phyloP scores from a whole-genome alignment of 1,284 basidiomycete species.

The Malassezia vespertilionis region DNA sequence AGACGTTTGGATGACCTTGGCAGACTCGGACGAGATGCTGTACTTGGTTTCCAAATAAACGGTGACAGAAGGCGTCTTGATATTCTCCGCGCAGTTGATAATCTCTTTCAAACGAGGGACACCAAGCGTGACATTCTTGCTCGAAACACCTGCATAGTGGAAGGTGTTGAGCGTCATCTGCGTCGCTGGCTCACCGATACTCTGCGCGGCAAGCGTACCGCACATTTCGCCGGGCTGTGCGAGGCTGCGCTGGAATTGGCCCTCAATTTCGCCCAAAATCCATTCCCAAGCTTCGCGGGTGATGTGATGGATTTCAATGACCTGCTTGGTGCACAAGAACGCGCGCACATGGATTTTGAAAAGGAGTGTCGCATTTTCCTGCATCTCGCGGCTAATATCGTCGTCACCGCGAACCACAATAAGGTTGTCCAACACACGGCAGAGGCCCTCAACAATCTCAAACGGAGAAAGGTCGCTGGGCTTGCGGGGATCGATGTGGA shows the following conservation, averaged over 20 bases:
- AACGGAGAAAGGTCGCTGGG: constrained; percentile 81
- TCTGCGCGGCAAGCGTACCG: constrained; percentile 91
- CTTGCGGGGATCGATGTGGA: constrained; percentile 87
- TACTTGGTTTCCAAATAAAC: constrained; percentile 57
- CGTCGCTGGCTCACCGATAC: constrained; percentile 97
- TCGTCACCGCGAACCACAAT: constrained; percentile 67
- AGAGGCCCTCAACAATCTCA: constrained; percentile 70
- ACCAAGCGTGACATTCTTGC: constrained; percentile 96
- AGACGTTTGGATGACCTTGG: constrained; percentile 82
- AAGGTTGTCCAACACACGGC: constrained; percentile 30
- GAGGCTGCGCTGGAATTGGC: constrained; percentile 60
- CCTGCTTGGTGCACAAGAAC: constrained; percentile 42
- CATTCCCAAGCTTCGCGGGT: constrained; percentile 75
- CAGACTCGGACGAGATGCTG: constrained; percentile 51
- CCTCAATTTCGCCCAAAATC: constrained; percentile 89
- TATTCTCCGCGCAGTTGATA: constrained; percentile 95
- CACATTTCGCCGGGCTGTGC: constrained; percentile 98
- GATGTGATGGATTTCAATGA: constrained; percentile 43
- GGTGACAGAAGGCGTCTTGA: constrained; percentile 90
- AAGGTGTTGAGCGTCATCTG: constrained; percentile 99
- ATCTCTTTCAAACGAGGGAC: constrained; percentile 97
- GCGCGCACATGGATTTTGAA: constrained; percentile 62
- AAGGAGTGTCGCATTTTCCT: constrained; percentile 77
- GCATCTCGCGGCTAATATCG: constrained; percentile 60
- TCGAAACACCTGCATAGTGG: constrained; percentile 94